Base-by-base conservation (phyloP, 495 filamentous ascomycete species). In the Tuber magnatum region DNA sequence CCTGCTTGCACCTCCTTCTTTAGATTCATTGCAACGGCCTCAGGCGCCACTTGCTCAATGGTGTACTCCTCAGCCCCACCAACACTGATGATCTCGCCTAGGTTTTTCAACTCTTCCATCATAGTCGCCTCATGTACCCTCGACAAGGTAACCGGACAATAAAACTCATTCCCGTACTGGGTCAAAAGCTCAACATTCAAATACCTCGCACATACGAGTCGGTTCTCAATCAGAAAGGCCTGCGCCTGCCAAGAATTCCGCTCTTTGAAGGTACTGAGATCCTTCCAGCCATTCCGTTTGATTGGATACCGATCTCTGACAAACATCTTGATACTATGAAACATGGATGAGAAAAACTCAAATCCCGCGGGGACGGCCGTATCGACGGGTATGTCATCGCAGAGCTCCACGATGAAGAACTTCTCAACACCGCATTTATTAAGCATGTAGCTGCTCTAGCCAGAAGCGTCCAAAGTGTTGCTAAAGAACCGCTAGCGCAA, bases 351-450 rank as follows among this genome's bases (percentile, higher is more conserved):
- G 85, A 99, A 99, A 86, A 99, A 99, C 83, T 83, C 95, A 83
- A 94, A 99, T 83, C 97, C 98, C 68, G 94, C 94, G 38, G 98
- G 87, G 2, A 97, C 95, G 44, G 98, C 87, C 5, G 95, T 99
- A 83, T 99, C 95, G 73, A 99, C 91, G 68, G 97, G 87, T 72
- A 99, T 97, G 76, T 97, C 93, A 83, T 97, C 93, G 80, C 90
- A 92, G 1, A 90, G 83, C 83, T 99, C 94, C 72, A 99, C 88
- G 78, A 97, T 92, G 73, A 98, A 87, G 83, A 96, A 97, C 84
- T 99, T 97, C 81, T 92, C 86, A 44, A 89, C 90, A 0, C 88
- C 88, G 81, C 95, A 99, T 81, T 94, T 91, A 56, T 97, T 94
- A 43, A 97, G 88, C 94, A 99, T 97, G 83, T 98, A 99, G 81